These are phyloP conservation scores for Verbascum thapsus DNA, from an alignment of 257 asterid genomes.

Conservation along the genomic window DNA sequence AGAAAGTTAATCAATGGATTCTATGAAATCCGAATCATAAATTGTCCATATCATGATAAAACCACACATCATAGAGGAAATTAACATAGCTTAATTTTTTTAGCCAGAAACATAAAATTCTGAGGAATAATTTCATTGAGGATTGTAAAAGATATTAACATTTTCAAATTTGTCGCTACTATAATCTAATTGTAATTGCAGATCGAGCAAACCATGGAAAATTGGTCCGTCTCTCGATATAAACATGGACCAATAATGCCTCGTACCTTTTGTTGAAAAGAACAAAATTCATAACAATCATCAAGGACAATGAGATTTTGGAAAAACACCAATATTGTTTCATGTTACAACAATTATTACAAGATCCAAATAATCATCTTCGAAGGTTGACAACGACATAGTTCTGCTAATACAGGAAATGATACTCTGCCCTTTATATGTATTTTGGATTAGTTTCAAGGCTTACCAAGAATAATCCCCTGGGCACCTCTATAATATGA, in stretches of 20 bases:
- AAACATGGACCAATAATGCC: conserved; percentile 1
- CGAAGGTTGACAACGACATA: conserved; percentile 11
- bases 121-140: background rate
- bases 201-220: background rate
- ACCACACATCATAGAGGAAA: background rate
- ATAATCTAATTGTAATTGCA: background rate
- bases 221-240: background rate
- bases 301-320: background rate
- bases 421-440: background rate
- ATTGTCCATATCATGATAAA: conserved; percentile 3
- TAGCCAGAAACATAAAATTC: no score
- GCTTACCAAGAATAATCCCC: conserved; percentile 76
- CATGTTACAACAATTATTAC: background rate
- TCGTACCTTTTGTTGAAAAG: conserved; percentile 7
- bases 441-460: conserved; percentile 17
- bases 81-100: background rate
- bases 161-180: background rate
- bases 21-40: background rate
- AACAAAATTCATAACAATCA: conserved; percentile 3
- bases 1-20: conserved; percentile 19
- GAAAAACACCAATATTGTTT: background rate
- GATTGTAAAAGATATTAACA: no score
- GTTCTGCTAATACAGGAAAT: conserved; percentile 7
- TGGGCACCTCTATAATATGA: conserved; percentile 62
- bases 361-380: conserved; percentile 4